Evolutionary conservation across 2,329 filamentous ascomycete genomes (phyloP), one percentile per base, ranked within the genome.

Genomic region (Apiospora phragmitis): DNA sequence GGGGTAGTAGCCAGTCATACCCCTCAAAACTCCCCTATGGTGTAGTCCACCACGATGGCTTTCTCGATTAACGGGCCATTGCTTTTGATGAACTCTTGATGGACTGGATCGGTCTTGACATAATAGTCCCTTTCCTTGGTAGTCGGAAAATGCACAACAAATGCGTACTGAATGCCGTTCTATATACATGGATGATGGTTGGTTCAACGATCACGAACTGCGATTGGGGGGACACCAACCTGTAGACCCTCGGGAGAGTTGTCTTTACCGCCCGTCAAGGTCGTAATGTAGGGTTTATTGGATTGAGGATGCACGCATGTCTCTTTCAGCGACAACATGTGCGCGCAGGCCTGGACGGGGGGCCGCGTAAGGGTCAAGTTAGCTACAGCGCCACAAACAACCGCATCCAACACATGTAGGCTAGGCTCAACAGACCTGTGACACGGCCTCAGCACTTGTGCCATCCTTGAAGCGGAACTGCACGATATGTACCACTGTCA

Each of bases 261-360:
- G 75, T 93, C 88, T 69, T 81, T 82, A 0, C 91, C 91, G 0
- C 90, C 91, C 0, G 85, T 84, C 21, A 86, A 82, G 0, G 86
- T 84, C 70, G 84, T 85, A 70, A 93, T 88, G 75, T 93, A 93
- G 0, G 87, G 86, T 71, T 87, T 81, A 11, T 89, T 81, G 0
- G 88, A 87, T 2, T 81, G 82, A 14, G 90, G 89, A 72, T 91
- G 87, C 3, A 92, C 55, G 77, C 91, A 93, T 18, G 83, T 84
- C 4, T 89, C 81, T 73, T 85, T 84, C 2, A 93, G 81, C 0
- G 80, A 83, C 18, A 91, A 80, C 85, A 92, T 89, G 24, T 85
- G 68, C 26, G 68, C 65, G 55, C 69, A 72, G 45, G 70, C 74
- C 74, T 72, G 65, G 24, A 35, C 38, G 8, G 51, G 16, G 8